Evolutionary conservation across 495 filamentous ascomycete species (phyloP).

Genomic region (Xylaria flabelliformis): DNA sequence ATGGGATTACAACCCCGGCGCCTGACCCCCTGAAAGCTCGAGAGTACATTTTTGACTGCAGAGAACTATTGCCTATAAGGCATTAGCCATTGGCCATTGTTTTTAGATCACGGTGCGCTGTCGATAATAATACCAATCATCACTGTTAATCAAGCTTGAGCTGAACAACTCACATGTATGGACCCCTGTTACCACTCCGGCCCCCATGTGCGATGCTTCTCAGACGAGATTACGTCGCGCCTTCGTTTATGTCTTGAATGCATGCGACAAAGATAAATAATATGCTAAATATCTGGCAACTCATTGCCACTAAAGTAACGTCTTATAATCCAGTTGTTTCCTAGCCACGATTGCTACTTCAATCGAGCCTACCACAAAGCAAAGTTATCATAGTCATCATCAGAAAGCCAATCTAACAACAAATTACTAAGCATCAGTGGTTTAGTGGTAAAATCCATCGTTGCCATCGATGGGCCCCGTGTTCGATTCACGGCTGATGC

Average conservation of each 20-base stretch:
- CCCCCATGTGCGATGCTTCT: background rate
- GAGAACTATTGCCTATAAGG: background rate
- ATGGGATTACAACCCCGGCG: background rate
- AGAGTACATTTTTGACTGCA: background rate
- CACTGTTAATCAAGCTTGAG: background rate
- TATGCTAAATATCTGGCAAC: background rate
- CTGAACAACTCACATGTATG: background rate
- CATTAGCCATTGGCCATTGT: background rate
- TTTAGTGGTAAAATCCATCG: slow-evolving; percentile 62
- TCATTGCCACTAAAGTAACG: background rate
- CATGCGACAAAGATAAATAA: background rate
- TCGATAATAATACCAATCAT: background rate
- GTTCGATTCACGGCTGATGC: slow-evolving; percentile 59
- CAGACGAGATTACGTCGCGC: background rate
- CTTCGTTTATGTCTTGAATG: background rate
- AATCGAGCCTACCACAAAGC: too few relatives aligned
- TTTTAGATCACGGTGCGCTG: background rate
- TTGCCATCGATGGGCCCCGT: slow-evolving; percentile 60
- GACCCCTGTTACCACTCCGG: background rate
- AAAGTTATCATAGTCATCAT: too few relatives aligned
- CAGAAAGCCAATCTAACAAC: too few relatives aligned
- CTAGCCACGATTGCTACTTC: too few relatives aligned
- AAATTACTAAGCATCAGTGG: slow-evolving; percentile 48
- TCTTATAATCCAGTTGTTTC: background rate
- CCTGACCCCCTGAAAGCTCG: background rate